Evolutionary conservation across 2,329 filamentous ascomycete species (phyloP).

Genomic region (Didymella sp.): DNA sequence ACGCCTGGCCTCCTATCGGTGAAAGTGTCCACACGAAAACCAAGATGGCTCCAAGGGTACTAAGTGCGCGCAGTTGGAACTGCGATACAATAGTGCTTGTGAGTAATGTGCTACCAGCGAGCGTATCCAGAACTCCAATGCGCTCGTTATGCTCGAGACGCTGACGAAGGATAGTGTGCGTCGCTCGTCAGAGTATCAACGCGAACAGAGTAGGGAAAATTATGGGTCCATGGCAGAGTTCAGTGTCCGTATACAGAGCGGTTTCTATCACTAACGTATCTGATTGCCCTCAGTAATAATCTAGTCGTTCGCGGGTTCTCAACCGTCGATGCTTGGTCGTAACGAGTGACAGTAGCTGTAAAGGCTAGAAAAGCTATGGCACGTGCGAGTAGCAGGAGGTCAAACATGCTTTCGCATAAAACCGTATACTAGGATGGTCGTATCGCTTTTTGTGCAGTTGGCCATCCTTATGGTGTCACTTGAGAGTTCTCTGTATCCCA

Average conservation of each 20-base stretch:
- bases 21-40: not conserved
- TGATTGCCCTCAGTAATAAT: not conserved
- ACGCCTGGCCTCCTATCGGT: not conserved
- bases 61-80: not conserved
- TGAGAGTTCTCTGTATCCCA: too few relatives aligned
- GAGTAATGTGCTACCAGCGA: not conserved
- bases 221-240: not conserved
- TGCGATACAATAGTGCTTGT: not conserved
- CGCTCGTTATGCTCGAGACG: not conserved
- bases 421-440: too few relatives aligned
- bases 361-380: constrained; percentile 1
- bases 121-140: not conserved
- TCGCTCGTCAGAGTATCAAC: not conserved
- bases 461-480: too few relatives aligned
- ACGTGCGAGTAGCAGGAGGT: not conserved
- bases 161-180: not conserved
- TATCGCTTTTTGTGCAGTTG: too few relatives aligned
- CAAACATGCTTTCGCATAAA: not conserved
- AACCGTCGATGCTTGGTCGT: not conserved
- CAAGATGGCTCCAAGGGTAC: not conserved
- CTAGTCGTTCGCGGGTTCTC: not conserved
- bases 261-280: not conserved
- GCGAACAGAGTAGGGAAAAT: not conserved
- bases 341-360: not conserved
- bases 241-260: not conserved